Base-by-base conservation (phyloP, 495 filamentous ascomycete genomes). In the Antarctomyces pellizariae region DNA sequence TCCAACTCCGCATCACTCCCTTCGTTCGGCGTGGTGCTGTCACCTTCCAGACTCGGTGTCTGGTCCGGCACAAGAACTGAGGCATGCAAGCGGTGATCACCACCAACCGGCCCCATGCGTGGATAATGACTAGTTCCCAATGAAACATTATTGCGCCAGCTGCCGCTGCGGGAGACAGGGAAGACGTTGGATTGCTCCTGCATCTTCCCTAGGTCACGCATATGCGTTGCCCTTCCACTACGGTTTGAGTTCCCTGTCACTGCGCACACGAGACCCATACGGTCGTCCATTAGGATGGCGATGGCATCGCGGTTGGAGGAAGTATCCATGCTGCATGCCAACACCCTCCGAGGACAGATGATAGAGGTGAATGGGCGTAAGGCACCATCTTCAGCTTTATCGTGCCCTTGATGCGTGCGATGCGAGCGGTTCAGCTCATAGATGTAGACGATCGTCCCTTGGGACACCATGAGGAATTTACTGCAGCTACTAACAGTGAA, bases 321-420 rank as follows among this genome's bases (percentile, higher is more conserved):
- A 2, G 66, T 66, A 42, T 78, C 71, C 50, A 79, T 67, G 24
- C 61, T 62, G 19, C 70, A 58, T 7, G 65, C 59, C 3, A 76
- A 31, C 4, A 75, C 60, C 18, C 59, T 48, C 13, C 49, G 40
- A 16, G 67, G 68, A 36, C 71, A 77, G 14, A 54, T 36, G n/a
- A 76, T 56, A 10, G 49, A 55, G 3, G 59, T 55, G 12, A 72
- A 34, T 3, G 54, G 53, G 2, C 42, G 32, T 7, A 73, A 26
- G 31, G 45, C 33, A 4, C 41, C 41, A 13, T 16, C n/a, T 12
- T 16, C n/a, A n/a, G n/a, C n/a, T 4, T 5, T 5, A 7, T 10
- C 8, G 19, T 26, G 22, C 6, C 12, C 12, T 13, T 25, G 7
- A 13, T 8, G n/a, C n/a, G n/a, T n/a, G n/a, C n/a, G n/a, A n/a